phyloP scores from a whole-genome alignment of 129 eudicot genomes.

The Pseudognaphalium luteoalbum region DNA sequence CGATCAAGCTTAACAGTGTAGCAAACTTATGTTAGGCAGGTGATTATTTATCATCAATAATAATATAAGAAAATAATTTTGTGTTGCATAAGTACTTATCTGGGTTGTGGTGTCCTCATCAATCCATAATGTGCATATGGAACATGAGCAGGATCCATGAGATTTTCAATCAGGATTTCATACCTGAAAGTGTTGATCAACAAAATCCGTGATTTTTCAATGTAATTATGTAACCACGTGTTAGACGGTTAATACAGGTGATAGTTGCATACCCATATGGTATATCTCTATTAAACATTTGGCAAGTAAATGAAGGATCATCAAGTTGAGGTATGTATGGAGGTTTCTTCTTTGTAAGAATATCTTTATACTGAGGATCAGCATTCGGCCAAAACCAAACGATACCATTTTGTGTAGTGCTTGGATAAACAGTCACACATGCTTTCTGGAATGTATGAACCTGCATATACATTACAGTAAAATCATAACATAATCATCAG shows the following conservation, averaged over 20 bases:
- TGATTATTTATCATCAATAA: background rate
- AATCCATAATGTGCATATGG: constrained; percentile 1
- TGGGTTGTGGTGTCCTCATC: background rate
- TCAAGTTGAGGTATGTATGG: background rate
- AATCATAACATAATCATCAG: background rate
- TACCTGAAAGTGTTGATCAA: background rate
- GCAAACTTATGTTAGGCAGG: background rate
- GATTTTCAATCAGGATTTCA: constrained; percentile 1
- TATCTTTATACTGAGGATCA: background rate
- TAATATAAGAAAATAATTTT: background rate
- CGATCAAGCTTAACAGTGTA: constrained; percentile 6
- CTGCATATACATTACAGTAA: background rate
- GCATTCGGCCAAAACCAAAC: constrained; percentile 8
- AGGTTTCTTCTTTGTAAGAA: constrained; percentile 6
- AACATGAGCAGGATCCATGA: constrained; percentile 10
- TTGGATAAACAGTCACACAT: constrained; percentile 1
- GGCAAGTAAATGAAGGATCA: background rate
- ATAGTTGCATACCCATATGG: constrained; percentile 3
- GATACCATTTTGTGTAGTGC: background rate
- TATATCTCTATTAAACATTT: constrained; percentile 12
- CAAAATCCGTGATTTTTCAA: background rate
- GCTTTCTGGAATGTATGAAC: background rate
- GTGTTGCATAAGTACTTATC: background rate
- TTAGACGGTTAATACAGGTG: background rate
- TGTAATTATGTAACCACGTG: background rate